phyloP scores from a whole-genome alignment of 768 basidiomycete species.

The Cubamyces lactineus region DNA sequence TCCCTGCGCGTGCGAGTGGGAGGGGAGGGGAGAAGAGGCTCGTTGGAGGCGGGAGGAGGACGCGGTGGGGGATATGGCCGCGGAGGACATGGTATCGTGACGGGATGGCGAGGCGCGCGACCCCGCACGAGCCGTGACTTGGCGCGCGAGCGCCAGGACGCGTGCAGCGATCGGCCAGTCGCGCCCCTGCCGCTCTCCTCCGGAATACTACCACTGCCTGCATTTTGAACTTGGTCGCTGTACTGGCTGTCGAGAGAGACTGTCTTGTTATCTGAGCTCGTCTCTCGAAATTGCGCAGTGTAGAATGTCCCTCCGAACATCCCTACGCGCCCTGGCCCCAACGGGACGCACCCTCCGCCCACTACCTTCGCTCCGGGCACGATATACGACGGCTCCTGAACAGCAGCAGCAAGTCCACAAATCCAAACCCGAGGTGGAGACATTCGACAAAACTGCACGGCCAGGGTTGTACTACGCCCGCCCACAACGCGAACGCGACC shows the following conservation, averaged over 20 bases:
- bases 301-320: conserved; percentile 5
- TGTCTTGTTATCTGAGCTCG: too few relatives aligned
- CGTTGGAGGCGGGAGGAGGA: conserved; percentile 24
- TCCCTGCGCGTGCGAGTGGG: conserved; percentile 18
- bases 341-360: not conserved
- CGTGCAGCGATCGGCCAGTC: not conserved
- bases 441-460: conserved; percentile 48
- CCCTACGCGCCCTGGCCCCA: conserved; percentile 4
- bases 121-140: conserved; percentile 1
- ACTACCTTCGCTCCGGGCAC: not conserved
- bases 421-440: conserved; percentile 37
- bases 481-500: conserved; percentile 41
- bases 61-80: conserved; percentile 29
- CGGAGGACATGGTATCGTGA: conserved; percentile 20
- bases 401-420: not conserved
- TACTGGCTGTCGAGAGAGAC: too few relatives aligned
- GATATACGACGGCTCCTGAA: conserved; percentile 8
- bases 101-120: conserved; percentile 17
- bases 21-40: conserved; percentile 19
- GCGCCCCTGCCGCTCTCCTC: not conserved
- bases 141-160: conserved; percentile 3
- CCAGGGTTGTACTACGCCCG: conserved; percentile 50
- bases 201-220: not conserved
- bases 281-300: too few relatives aligned
- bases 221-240: not conserved